Percentiles rank a stretch among this genome's conserved stretches.
These are phyloP conservation scores for Juncus effusus DNA, from an alignment of 176 grass and related monocot genomes.

Conservation along the genomic window DNA sequence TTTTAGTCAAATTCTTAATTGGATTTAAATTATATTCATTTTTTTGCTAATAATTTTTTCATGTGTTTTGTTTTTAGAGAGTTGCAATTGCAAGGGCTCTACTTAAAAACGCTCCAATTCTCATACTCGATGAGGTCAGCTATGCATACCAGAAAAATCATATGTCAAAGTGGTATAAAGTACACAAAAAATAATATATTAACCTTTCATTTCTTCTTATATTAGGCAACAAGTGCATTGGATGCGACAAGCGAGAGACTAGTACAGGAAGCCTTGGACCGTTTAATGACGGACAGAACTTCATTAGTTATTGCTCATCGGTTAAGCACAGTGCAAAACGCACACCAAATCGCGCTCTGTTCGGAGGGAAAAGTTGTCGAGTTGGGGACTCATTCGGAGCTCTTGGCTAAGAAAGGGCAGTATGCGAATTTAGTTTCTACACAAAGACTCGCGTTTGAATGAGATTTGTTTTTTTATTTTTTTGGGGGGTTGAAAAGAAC, in stretches of 20 bases:
- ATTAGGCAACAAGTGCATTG: slow-evolving; percentile 88
- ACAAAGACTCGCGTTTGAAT: slow-evolving; percentile 85
- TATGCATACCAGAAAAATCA: slow-evolving; percentile 10
- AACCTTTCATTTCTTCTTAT: slow-evolving; percentile 7
- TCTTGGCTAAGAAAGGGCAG: slow-evolving; percentile 61
- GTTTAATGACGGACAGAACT: slow-evolving; percentile 85
- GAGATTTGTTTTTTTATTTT: slow-evolving; percentile 7
- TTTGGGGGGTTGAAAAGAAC: background rate
- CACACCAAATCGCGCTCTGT: slow-evolving; percentile 68
- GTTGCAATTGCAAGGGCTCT: slow-evolving; percentile 88
- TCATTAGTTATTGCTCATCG: slow-evolving; percentile 91
- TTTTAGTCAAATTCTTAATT: too few species aligned
- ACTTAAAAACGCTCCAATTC: slow-evolving; percentile 87
- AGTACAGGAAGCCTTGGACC: slow-evolving; percentile 82
- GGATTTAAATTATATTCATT: background rate
- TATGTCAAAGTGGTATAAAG: background rate
- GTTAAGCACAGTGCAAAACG: slow-evolving; percentile 88
- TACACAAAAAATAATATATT: slow-evolving; percentile 5
- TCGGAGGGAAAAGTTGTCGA: slow-evolving; percentile 67
- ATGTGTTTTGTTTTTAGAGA: slow-evolving; percentile 50
- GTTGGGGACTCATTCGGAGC: slow-evolving; percentile 60
- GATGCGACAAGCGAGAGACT: slow-evolving; percentile 77
- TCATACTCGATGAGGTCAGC: slow-evolving; percentile 95
- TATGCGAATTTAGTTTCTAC: slow-evolving; percentile 77
- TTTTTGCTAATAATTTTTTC: slow-evolving; percentile 5